Base-by-base conservation (phyloP, 2,329 filamentous ascomycete genomes). In the Colletotrichum coccodes region DNA sequence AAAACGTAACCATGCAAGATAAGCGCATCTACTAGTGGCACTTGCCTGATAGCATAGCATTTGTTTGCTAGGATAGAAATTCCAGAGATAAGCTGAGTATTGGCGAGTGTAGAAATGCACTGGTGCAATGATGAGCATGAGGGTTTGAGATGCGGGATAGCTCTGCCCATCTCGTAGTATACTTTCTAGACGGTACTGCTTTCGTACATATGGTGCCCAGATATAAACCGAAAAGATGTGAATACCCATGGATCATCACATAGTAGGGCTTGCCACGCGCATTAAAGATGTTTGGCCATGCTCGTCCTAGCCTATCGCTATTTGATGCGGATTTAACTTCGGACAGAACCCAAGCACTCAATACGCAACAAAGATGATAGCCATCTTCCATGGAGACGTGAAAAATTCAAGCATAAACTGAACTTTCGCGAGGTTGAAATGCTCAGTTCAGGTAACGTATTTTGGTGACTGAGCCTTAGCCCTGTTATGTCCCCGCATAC, bases 21-120 rank as follows among this genome's bases (percentile, higher is more conserved):
- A 60, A 65, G 18, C 0, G 60, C 47, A 60, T 60, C 16, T 60
- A 36, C 56, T 40, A 65, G 9, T 65, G 63, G 40, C 60, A 65
- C 63, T 23, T 65, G 32, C 11, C n/a, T 49, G 5, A 65, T 16
- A 0, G 56, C 53, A 18, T 8, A 54, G 23, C 26, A 65, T 3
- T 56, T 56, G 11, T 47, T 65, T 6, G 52, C 5, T 3, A 65
- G 47, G 6, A 60, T 49, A 5, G 63, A 54, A 0, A 60, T 9
- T 0, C 63, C 47, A 3, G 63, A 60, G n/a, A 60, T 9, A 7
- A 65, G 16, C 18, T 60, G 56, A 1, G 63, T 7, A 8, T 65
- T 56, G 3, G 49, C 56, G 4, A 65, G 56, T 1, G 63, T 21
- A 6, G 60, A 47, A 2, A 65, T 65, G 18, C 62, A 60, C 62